Evolutionary conservation across 2,329 filamentous ascomycete genomes (phyloP), one percentile per base, ranked within the genome.

Genomic region (Fusarium annulatum): DNA sequence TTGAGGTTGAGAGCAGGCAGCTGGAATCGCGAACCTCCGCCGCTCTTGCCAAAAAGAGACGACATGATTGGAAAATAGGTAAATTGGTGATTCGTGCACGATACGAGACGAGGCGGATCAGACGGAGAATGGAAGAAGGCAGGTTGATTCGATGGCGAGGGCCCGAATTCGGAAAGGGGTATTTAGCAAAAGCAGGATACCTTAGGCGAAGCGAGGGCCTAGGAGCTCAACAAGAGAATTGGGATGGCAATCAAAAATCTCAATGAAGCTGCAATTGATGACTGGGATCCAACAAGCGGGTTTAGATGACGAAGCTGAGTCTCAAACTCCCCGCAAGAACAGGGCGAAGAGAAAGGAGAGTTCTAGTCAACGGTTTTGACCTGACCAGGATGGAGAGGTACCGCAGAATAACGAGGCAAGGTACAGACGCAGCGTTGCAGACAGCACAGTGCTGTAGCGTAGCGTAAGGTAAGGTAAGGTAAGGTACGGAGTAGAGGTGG

Each of bases 1-100:
- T 89, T 86, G 82, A 91, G 85, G 71, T 90, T 83, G 69, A 91
- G 84, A 52, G 85, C 86, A 14, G 89, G 89, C 65, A 91, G 85
- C 81, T 90, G 87, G 72, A 91, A 90, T 75, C 83, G 84, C 64
- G 79, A 74, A 65, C 74, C 74, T 51, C 70, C 68, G 38, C 76
- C 69, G 67, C 75, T 76, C 70, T 79, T 80, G 62, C 73, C 77
- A 64, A 79, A 63, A 64, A 77, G 74, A 74, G 81, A 77, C 69
- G 81, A 77, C 81, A 83, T 83, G 55, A 58, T 71, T 62, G 60
- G 45, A 48, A 36, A 51, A 23, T 48, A 28, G 26, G 45, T 49
- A 33, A 62, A 59, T 61, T 36, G 64, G 55, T 49, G 62, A 43
- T 67, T 73, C 64, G 72, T 58, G 56, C 59, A 65, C 60, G 38